These are phyloP conservation scores for Daldinia caldariorum DNA, from an alignment of 495 filamentous ascomycete genomes.

Conservation along the genomic window DNA sequence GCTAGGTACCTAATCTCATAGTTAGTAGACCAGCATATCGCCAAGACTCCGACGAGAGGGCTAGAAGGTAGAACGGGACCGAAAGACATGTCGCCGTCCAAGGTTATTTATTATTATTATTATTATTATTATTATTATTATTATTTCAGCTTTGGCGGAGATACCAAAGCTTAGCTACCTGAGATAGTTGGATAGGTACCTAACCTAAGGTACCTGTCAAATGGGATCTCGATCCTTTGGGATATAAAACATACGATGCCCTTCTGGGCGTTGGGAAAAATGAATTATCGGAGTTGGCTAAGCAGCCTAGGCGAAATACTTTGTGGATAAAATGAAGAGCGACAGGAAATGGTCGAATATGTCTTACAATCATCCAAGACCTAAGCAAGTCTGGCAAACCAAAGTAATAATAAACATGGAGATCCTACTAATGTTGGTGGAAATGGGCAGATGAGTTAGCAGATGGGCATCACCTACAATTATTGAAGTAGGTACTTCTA, in stretches of 20 bases:
- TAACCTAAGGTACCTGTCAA: no score
- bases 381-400: not conserved
- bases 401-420: not conserved
- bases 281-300: constrained; percentile 1
- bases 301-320: not conserved
- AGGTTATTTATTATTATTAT: no score
- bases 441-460: not conserved
- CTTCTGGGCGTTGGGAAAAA: not conserved
- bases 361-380: constrained; percentile 8
- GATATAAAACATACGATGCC: constrained; percentile 1
- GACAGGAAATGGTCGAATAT: not conserved
- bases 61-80: not conserved
- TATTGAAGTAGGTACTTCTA: no score
- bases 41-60: constrained; percentile 6
- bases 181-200: no score
- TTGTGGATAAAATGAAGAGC: constrained; percentile 13
- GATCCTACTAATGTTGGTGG: not conserved
- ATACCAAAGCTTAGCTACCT: no score
- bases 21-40: not conserved
- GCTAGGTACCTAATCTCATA: not conserved
- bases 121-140: no score
- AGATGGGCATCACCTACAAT: no score
- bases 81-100: not conserved
- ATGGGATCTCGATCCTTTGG: not conserved
- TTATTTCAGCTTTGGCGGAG: no score